Percentiles rank a stretch among this genome's conserved stretches.
These are phyloP conservation scores for Tetrahymena malaccensis DNA, from an alignment of 73 alveolate genomes.

Conservation along the genomic window DNA sequence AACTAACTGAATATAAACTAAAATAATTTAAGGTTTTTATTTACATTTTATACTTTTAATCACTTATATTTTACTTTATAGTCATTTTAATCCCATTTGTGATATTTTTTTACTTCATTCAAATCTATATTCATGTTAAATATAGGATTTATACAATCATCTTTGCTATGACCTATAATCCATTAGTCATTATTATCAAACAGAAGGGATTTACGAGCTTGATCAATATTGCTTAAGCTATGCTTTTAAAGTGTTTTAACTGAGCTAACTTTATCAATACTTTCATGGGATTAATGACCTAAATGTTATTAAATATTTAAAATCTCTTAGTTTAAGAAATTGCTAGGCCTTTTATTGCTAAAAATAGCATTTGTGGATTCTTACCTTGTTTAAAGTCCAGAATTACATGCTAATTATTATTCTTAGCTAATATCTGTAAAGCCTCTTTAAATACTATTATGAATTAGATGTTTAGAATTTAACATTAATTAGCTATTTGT, in stretches of 20 bases:
- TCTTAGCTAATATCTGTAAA: not conserved
- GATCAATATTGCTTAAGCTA: not conserved
- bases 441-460: not conserved
- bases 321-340: not conserved
- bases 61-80: not conserved
- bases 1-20: no score
- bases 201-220: not conserved
- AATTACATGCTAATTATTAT: not conserved
- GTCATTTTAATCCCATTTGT: not conserved
- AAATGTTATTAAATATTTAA: not conserved
- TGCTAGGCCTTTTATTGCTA: not conserved
- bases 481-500: not conserved
- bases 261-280: not conserved
- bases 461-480: not conserved
- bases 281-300: not conserved
- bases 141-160: not conserved
- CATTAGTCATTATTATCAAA: not conserved
- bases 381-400: not conserved
- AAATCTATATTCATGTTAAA: not conserved
- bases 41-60: not conserved
- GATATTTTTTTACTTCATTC: not conserved
- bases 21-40: not conserved
- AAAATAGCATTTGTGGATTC: not conserved
- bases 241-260: not conserved
- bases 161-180: not conserved